Conservation (phyloP, 2,329 filamentous ascomycete genomes). For the Pseudopithomyces chartarum region DNA sequence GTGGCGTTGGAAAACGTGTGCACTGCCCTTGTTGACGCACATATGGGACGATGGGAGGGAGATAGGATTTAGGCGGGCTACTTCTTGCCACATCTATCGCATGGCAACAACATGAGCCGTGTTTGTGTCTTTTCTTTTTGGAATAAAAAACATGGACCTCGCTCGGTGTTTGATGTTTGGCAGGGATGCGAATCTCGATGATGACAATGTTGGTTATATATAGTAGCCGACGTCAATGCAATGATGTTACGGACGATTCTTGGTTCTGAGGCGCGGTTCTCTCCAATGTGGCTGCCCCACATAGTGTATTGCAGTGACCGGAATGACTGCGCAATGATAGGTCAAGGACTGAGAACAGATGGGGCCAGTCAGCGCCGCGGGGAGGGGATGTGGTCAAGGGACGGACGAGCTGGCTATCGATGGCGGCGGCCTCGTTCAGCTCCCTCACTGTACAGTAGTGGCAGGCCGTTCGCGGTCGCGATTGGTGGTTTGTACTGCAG, state of each 20-base stretch:
- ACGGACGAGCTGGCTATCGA: conserved; percentile 9
- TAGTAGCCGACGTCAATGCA: conserved; percentile 16
- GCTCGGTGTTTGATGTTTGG: not conserved
- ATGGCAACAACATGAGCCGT: not conserved
- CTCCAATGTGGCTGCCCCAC: conserved; percentile 1
- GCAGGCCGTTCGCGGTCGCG: not conserved
- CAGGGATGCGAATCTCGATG: not conserved
- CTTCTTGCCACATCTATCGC: no score
- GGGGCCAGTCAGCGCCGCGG: not conserved
- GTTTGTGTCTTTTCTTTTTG: not conserved
- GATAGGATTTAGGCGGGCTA: no score
- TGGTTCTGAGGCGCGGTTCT: not conserved
- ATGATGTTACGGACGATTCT: not conserved
- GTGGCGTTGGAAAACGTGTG: no score
- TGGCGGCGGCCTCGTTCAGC: conserved; percentile 17
- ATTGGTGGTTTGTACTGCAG: conserved; percentile 8
- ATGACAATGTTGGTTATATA: conserved; percentile 5
- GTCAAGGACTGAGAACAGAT: not conserved
- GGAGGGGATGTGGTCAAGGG: not conserved
- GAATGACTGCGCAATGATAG: not conserved
- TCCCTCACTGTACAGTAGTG: conserved; percentile 9
- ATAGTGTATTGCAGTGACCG: not conserved
- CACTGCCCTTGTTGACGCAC: no score
- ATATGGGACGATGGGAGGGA: not conserved
- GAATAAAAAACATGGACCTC: not conserved